Percentiles rank a stretch among this genome's conserved stretches.
Evolutionary conservation across 306 rosid genomes (phyloP).

Genomic region (Inga oerstediana): DNA sequence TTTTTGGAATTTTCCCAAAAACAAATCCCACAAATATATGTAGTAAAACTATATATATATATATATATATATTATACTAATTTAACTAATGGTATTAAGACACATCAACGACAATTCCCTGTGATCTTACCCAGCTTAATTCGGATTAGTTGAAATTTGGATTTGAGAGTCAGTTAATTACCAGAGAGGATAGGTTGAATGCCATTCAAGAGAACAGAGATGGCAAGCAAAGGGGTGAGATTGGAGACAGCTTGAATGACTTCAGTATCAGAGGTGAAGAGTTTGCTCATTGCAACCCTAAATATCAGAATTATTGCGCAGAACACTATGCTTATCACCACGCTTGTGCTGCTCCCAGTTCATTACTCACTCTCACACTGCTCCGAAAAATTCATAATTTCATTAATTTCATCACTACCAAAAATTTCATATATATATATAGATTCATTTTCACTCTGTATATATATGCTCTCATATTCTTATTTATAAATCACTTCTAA

Average conservation of each 20-base stretch:
- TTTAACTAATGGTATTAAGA: too few species aligned
- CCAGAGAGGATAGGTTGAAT: slow-evolving; percentile 57
- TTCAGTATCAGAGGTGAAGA: slow-evolving; percentile 40
- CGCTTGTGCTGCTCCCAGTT: slow-evolving; percentile 57
- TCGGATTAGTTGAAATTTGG: too few species aligned
- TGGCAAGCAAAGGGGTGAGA: slow-evolving; percentile 51
- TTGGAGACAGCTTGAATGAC: slow-evolving; percentile 46
- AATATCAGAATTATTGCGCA: slow-evolving; percentile 42
- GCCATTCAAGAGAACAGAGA: slow-evolving; percentile 54
- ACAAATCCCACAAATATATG: too few species aligned
- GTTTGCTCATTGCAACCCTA: slow-evolving; percentile 42
- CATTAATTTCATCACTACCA: background rate
- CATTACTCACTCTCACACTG: slow-evolving; percentile 56
- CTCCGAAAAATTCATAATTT: background rate
- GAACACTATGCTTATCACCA: slow-evolving; percentile 40
- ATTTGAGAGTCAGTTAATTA: background rate
- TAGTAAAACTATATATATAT: too few species aligned
- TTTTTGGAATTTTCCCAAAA: too few species aligned
- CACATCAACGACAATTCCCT: too few species aligned
- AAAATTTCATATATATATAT: background rate
- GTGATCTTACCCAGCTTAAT: background rate
- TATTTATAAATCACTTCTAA: too few species aligned
- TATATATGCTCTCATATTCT: too few species aligned
- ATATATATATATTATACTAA: too few species aligned
- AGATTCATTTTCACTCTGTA: background rate